Evolutionary conservation across 1,139 yeast species (phyloP).

Genomic region (Wickerhamiella pararugosa): DNA sequence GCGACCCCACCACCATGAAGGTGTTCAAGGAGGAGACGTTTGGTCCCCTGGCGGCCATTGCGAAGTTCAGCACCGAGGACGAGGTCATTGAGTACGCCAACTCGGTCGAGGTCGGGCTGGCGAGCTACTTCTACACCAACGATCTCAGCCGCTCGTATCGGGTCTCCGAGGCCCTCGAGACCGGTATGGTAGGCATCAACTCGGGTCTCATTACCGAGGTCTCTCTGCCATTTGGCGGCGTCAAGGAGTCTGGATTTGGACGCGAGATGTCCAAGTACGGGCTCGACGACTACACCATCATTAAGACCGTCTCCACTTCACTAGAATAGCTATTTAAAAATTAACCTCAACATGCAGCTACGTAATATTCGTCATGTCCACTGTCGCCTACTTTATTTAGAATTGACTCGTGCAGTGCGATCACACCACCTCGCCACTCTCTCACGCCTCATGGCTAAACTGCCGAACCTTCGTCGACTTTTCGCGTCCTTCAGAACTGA

Average conservation of each 20-base stretch:
- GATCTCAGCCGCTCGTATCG: conserved; percentile 47
- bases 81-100: conserved; percentile 62
- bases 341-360: too few species aligned
- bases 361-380: too few species aligned
- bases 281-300: conserved; percentile 52
- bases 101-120: conserved; percentile 54
- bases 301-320: conserved; percentile 38
- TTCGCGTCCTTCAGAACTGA: conserved; percentile 75
- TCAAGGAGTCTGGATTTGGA: conserved; percentile 68
- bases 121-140: conserved; percentile 64
- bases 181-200: conserved; percentile 75
- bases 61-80: conserved; percentile 42
- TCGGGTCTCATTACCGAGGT: conserved; percentile 60
- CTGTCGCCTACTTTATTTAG: too few species aligned
- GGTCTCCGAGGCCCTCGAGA: conserved; percentile 54
- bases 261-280: conserved; percentile 72
- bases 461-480: conserved; percentile 58
- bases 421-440: too few species aligned
- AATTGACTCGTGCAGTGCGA: too few species aligned
- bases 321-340: conserved; percentile 20
- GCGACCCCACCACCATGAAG: conserved; percentile 40
- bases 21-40: conserved; percentile 70
- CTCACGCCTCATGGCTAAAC: conserved; percentile 3
- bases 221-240: conserved; percentile 68
- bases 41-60: conserved; percentile 77